phyloP scores from a whole-genome alignment of 345 rosid species.

The Syzygium aromaticum region DNA sequence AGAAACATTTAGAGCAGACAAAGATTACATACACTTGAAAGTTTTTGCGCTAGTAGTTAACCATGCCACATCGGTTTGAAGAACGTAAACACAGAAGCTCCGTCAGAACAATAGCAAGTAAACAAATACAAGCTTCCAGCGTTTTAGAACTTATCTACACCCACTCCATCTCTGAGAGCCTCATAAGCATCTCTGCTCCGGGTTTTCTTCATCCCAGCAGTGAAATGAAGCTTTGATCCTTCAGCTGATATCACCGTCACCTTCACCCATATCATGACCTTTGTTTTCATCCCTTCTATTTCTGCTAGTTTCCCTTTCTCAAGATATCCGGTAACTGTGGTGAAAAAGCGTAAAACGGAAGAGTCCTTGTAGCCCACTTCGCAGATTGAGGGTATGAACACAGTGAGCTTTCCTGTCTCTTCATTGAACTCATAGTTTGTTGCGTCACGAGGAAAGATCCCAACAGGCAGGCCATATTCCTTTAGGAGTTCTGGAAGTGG shows the following conservation, averaged over 20 bases:
- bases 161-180: conserved; percentile 63
- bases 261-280: conserved; percentile 83
- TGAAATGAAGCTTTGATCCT: conserved; percentile 65
- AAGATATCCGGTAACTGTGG: conserved; percentile 59
- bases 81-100: not conserved
- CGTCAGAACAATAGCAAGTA: not conserved
- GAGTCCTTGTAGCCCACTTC: conserved; percentile 93
- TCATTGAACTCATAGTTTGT: conserved; percentile 92
- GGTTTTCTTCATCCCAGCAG: conserved; percentile 75
- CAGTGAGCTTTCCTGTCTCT: conserved; percentile 68
- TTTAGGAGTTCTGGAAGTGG: conserved; percentile 79
- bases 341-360: conserved; percentile 64
- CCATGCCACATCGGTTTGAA: not conserved
- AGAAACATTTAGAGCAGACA: not conserved
- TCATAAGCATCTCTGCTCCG: conserved; percentile 75
- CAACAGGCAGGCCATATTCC: conserved; percentile 70
- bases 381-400: conserved; percentile 64
- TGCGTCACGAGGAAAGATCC: conserved; percentile 91
- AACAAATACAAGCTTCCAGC: not conserved
- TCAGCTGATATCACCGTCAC: conserved; percentile 53
- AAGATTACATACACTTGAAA: not conserved
- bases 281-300: conserved; percentile 88
- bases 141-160: conserved; percentile 60
- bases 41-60: not conserved
- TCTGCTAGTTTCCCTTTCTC: conserved; percentile 86